Base-by-base conservation (phyloP, 2,329 filamentous ascomycete genomes). In the Penicillium sp. region DNA sequence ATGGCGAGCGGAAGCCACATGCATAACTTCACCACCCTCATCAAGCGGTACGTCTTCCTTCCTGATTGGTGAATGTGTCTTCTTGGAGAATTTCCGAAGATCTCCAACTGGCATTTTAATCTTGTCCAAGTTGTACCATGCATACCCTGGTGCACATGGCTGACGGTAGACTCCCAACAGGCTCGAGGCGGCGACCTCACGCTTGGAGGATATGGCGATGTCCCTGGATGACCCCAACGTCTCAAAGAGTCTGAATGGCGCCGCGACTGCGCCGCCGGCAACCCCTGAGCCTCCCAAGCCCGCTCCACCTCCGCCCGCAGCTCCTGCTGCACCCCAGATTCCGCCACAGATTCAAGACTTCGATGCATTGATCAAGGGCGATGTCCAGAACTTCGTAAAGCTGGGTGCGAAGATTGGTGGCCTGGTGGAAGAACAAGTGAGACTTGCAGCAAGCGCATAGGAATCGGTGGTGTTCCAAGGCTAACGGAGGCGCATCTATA, bases 1-100 rank as follows among this genome's bases (percentile, higher is more conserved):
- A 92, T 92, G 89, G 85, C 88, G 63, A 79, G 86, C 51, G 71
- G 71, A 59, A 90, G 84, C 77, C 90, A 92, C 69, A 97, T 97
- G 91, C 88, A 97, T 78, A 97, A 96, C 73, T 80, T 99, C 60
- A 95, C 92, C 31, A 99, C 94, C 51, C 85, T 99, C 69, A 97
- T 99, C 80, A 99, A 99, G 84, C 87, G 94, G 94, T 97, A 84
- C 67, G 85, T 77, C 51, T 57, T 5, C 13, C 21, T n/a, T 46
- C 28, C 31, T 50, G 23, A 37, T 31, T 51, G 7, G 50, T n/a
- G 23, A 24, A 9, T 48, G 40, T 13, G 24, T 19, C 23, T 13
- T 21, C 34, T 7, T n/a, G 34, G 2, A 7, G 13, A 14, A 19
- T n/a, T 26, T 10, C 16, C 5, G 14, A n/a, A n/a, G n/a, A n/a